Percentiles rank a stretch among this genome's conserved stretches.
phyloP scores from a whole-genome alignment of 2,329 filamentous ascomycete species.

The Blastomyces percursus region DNA sequence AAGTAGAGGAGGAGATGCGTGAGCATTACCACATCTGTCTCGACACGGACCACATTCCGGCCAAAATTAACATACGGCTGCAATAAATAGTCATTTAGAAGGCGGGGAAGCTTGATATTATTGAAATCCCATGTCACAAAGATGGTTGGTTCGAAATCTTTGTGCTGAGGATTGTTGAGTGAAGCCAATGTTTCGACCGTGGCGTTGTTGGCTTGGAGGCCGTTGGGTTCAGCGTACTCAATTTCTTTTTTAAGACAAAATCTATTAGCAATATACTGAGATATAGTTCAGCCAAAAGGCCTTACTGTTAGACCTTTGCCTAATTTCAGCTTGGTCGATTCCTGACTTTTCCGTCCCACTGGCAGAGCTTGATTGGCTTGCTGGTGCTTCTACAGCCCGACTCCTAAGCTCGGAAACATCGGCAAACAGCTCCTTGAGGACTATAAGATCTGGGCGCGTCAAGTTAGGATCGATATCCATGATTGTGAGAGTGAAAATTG shows the following conservation, averaged over 20 bases:
- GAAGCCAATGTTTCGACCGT: slow-evolving; percentile 37
- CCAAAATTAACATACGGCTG: slow-evolving; percentile 50
- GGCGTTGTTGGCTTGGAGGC: slow-evolving; percentile 14
- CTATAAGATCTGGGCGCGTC: slow-evolving; percentile 30
- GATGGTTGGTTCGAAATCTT: slow-evolving; percentile 46
- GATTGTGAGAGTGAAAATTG: background rate
- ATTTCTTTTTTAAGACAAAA: background rate
- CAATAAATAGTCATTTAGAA: slow-evolving; percentile 43
- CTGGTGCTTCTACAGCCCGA: slow-evolving; percentile 3
- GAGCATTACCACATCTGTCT: slow-evolving; percentile 66
- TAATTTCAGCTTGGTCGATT: background rate
- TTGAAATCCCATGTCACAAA: slow-evolving; percentile 43
- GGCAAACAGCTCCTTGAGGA: slow-evolving; percentile 29
- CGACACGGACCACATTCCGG: slow-evolving; percentile 47
- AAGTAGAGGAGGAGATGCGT: slow-evolving; percentile 66
- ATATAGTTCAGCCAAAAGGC: background rate
- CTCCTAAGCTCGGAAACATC: slow-evolving; percentile 18
- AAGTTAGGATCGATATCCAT: slow-evolving; percentile 14
- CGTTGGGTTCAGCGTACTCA: background rate
- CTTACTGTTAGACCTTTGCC: slow-evolving; percentile 1
- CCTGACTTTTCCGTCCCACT: background rate
- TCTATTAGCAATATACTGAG: background rate
- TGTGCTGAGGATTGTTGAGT: slow-evolving; percentile 39
- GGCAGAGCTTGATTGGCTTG: background rate
- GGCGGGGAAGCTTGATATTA: slow-evolving; percentile 30